Evolutionary conservation across 202 grass and related monocot species (phyloP), one percentile per base, ranked within the genome.

Genomic region (Schoenoplectus tabernaemontani): DNA sequence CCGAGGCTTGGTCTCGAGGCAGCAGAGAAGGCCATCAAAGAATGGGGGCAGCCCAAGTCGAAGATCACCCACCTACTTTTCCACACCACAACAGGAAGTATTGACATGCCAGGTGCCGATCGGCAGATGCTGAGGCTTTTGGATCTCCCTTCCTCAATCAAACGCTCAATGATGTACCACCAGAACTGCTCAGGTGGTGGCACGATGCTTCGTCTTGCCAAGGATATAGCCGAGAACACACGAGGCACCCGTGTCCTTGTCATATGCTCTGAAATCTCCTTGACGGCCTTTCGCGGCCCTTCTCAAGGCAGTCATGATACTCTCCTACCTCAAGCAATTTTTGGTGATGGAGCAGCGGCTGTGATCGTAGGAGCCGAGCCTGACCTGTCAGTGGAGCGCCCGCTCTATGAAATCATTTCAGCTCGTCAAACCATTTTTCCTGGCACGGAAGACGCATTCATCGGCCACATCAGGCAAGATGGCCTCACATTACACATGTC

Each of bases 41-140:
- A 83, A 22, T 83, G 82, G 82, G 82, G 82, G 3, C 82, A 76
- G 34, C 22, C 68, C 0, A 83, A 51, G 39, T 83, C 82, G 3
- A 62, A 76, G 56, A 83, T 83, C 56, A 83, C 82, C 16, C 82
- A 83, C 37, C 22, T 83, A 20, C 23, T 83, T 16, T 83, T 83
- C 70, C 47, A 69, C 82, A 76, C 82, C 15, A 57, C 70, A 0
- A 62, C 68, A 8, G 82, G 82, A 4, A 38, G 75, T 8, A 36
- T 83, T 7, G 68, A 83, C 16, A 83, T 83, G 47, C 82, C 82
- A 4, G 82, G 82, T 37, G 66, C 65, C 16, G 82, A 83, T 47
- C 60, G 43, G 24, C 82, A 62, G 37, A 51, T 83, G 58, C 8
- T 76, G 22, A n/a, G 72, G 36, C 54, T 83, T 9, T 13, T 83